Conservation (phyloP, 441 rosid genomes). For the Eruca vesicaria region DNA sequence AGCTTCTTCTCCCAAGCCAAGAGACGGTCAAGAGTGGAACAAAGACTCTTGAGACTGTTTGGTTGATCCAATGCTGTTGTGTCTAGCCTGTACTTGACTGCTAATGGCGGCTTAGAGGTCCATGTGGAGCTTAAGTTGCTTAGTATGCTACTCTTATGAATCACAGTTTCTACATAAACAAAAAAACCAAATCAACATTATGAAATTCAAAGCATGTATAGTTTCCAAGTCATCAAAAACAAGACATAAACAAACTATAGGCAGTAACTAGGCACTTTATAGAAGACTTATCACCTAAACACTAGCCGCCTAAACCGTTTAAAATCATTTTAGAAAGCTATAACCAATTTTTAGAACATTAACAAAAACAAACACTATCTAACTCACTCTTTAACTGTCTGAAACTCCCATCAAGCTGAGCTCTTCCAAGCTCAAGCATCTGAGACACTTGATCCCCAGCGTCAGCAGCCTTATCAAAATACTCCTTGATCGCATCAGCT, state of each 20-base stretch:
- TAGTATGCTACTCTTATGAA: conserved; percentile 78
- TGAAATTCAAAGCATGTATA: neutral
- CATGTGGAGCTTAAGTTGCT: conserved; percentile 87
- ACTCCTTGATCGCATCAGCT: conserved; percentile 70
- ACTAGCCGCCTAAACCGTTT: no score
- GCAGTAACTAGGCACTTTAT: no score
- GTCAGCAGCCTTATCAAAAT: conserved; percentile 70
- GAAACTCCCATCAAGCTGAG: conserved; percentile 87
- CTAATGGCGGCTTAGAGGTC: conserved; percentile 96
- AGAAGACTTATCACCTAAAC: no score
- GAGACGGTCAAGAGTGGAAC: conserved; percentile 81
- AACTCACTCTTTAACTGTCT: conserved; percentile 72
- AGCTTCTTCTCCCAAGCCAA: conserved; percentile 98
- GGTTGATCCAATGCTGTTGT: conserved; percentile 49
- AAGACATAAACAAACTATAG: no score
- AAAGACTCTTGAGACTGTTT: conserved; percentile 69
- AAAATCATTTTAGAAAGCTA: no score
- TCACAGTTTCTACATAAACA: conserved; percentile 64
- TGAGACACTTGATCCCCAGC: conserved; percentile 72
- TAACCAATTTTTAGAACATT: no score
- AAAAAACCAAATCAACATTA: neutral
- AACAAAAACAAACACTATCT: neutral
- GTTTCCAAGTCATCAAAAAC: neutral
- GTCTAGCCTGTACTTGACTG: conserved; percentile 76
- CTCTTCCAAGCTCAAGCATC: conserved; percentile 76